Base-by-base conservation (phyloP, 495 filamentous ascomycete species). In the Neurospora sublineolata region DNA sequence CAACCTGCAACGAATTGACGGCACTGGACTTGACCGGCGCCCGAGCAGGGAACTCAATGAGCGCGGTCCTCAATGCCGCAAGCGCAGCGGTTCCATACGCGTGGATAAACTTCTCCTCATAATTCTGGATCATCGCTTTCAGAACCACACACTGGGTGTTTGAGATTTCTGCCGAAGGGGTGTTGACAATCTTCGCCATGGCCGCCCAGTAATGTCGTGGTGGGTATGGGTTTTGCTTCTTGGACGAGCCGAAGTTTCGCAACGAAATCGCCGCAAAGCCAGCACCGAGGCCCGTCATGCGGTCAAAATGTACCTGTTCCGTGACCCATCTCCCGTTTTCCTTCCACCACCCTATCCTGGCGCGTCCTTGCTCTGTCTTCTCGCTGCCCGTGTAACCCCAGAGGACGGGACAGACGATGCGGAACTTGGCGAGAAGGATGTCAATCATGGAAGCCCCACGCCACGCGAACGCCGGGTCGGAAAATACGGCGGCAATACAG, bases 391-490 rank as follows among this genome's bases (percentile, higher is more conserved):
- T 86, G 75, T 94, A 89, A 23, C 96, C 96, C 79, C 92, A 98
- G 12, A 99, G 83, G 12, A 93, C 90, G 4, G 96, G 94, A 76
- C 93, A 97, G 36, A 87, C 84, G 6, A 90, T 83, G 46, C 92
- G 89, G 73, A 92, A 90, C 78, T 98, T 97, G 37, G 95, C 93
- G 77, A 96, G 87, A 27, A 98, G 80, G 69, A 98, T 91, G 74
- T 97, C 94, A 58, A 93, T 90, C 74, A 98, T 83, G 14, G 89
- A 87, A 39, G 84, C 80, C 3, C 91, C 92, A 37, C 92, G 86
- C 86, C 90, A 93, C 20, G 84, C 81, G 75, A 93, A 91, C 1
- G 85, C 80, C 0, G 87, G 82, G 23, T 86, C 82, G 4, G 93
- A 89, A 76, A 97, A 94, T 30, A 94, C 87, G 67, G 89, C 87